Base-by-base conservation (phyloP, 2,329 filamentous ascomycete genomes). In the Myrmaecium sp. region DNA sequence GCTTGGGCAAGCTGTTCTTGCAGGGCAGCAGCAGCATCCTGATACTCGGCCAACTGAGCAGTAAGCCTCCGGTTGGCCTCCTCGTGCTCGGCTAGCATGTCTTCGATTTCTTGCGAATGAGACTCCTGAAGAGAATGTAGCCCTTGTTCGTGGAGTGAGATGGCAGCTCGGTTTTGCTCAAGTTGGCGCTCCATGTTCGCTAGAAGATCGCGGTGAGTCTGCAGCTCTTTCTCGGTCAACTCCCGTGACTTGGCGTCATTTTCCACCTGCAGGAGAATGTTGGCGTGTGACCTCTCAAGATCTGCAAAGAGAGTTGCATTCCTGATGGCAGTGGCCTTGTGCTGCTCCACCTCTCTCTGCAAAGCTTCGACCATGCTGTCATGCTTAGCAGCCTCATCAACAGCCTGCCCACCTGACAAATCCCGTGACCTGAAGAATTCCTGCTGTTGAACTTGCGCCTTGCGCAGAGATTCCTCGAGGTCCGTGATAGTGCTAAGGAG, bases 301-400 rank as follows among this genome's bases (percentile, higher is more conserved):
- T 78, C 68, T 3, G 71, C 62, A 16, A 93, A 72, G 40, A 74
- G 79, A 20, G 64, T 47, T 8, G 71, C 60, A 40, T 84, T 80
- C 36, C 59, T 64, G 35, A 66, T 64, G 39, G 91, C 74, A 19
- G 78, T 68, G 3, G 64, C 57, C 54, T 79, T 84, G 54, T 92
- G 83, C 44, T 82, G 73, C 27, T 84, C 72, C 28, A 94, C 74
- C 45, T 92, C 75, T 32, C 55, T 63, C 34, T 78, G 76, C 21
- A 94, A 54, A 13, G 55, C 44, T 28, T 62, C 58, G 7, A 71
- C 52, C 13, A 62, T 60, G 19, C 65, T 59, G 32, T 60, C 55
- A 28, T 52, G 41, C 22, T 57, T 50, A 5, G 59, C 38, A 23
- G 40, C 39, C 14, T 41, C 38, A 4, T 42, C 42, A 17, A 42